These are phyloP conservation scores for Stipa capillata DNA, from an alignment of 176 grass and related monocot species.

Conservation along the genomic window DNA sequence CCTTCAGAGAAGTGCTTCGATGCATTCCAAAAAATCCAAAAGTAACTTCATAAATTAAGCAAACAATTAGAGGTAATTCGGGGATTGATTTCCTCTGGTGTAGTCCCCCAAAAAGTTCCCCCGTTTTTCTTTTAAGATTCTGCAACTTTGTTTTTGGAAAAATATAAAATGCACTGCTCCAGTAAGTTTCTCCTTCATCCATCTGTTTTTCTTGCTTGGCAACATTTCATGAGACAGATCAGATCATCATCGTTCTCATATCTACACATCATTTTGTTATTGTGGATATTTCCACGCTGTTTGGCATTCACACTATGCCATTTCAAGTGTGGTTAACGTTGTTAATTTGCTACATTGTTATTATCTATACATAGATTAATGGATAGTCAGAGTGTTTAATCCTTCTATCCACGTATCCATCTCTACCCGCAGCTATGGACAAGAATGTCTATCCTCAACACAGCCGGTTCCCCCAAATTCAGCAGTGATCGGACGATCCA, in stretches of 20 bases:
- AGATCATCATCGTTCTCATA: not conserved
- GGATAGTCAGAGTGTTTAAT: not conserved
- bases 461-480: constrained; percentile 74
- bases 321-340: not conserved
- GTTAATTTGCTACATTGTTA: not conserved
- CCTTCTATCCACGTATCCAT: not conserved
- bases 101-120: not conserved
- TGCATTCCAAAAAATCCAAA: not conserved
- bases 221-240: not conserved
- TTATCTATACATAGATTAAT: too few relatives aligned
- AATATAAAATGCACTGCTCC: not conserved
- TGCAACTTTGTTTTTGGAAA: not conserved
- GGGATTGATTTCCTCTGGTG: not conserved
- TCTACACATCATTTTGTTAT: not conserved
- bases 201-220: not conserved
- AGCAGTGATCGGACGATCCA: constrained; percentile 94
- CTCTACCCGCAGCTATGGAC: constrained; percentile 65
- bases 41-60: not conserved
- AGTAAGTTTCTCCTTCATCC: not conserved
- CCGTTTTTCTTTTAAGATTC: not conserved
- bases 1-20: not conserved
- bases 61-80: not conserved
- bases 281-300: not conserved
- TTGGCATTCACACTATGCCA: not conserved
- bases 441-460: constrained; percentile 89